A percentile compares a stretch with the other conserved stretches of the same genome.
These are phyloP conservation scores for Coriaria nepalensis DNA, from an alignment of 306 rosid genomes.

Conservation along the genomic window DNA sequence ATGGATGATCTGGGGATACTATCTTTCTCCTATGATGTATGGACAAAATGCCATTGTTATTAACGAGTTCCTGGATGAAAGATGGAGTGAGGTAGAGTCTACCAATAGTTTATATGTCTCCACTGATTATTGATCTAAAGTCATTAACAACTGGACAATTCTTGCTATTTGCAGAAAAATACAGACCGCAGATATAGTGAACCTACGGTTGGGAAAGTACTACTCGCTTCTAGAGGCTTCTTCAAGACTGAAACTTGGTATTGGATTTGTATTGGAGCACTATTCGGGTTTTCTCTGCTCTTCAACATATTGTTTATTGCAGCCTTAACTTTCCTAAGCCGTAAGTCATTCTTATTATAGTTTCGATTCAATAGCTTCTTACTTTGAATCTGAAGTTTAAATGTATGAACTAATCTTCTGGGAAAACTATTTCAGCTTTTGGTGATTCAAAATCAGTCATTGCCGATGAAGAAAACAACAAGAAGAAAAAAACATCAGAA, in stretches of 20 bases:
- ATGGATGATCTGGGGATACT: constrained; percentile 69
- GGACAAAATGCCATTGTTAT: constrained; percentile 56
- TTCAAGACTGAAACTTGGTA: constrained; percentile 50
- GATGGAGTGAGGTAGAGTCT: constrained; percentile 60
- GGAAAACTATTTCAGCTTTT: constrained; percentile 32
- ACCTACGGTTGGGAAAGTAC: constrained; percentile 55
- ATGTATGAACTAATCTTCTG: constrained; percentile 2
- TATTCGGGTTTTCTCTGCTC: constrained; percentile 48
- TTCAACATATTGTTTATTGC: constrained; percentile 36
- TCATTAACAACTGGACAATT: constrained; percentile 10
- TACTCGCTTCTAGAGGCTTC: constrained; percentile 54
- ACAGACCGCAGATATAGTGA: constrained; percentile 22
- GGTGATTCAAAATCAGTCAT: constrained; percentile 42
- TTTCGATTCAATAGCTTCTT: neutral
- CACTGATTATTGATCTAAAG: neutral
- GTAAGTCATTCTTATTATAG: constrained; percentile 27
- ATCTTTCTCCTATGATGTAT: constrained; percentile 65
- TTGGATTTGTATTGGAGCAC: constrained; percentile 69
- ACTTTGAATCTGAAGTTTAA: neutral
- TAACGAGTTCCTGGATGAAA: constrained; percentile 55
- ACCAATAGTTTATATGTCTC: neutral
- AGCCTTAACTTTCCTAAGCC: constrained; percentile 49
- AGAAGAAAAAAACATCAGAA: constrained; percentile 8
- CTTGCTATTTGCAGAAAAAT: constrained; percentile 26
- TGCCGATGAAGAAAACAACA: constrained; percentile 23